A percentile compares a stretch with the other conserved stretches of the same genome.
Conservation (phyloP, 371 early-diverging fungal genomes). For the Mortierella sp. region DNA sequence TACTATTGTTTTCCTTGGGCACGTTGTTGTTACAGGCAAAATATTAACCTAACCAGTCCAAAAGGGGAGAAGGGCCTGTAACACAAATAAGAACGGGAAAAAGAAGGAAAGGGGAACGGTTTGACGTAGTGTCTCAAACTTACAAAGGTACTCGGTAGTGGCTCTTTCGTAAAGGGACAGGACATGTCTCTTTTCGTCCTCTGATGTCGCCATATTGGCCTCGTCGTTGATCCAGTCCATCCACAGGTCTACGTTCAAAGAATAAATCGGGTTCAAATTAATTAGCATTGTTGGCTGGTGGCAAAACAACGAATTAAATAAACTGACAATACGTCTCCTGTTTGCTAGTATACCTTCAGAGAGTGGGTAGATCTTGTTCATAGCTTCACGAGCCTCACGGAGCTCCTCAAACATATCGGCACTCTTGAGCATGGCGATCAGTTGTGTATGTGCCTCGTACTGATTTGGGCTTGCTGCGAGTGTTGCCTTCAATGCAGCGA, state of each 20-base stretch:
- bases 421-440: constrained; percentile 41
- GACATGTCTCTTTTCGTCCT: constrained; percentile 42
- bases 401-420: constrained; percentile 45
- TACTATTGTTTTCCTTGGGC: not conserved
- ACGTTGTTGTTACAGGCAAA: not conserved
- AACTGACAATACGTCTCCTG: not conserved
- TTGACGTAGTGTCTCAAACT: not conserved
- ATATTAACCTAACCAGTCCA: not conserved
- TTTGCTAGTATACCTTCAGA: constrained; percentile 30
- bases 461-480: constrained; percentile 33
- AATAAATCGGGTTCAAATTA: not conserved
- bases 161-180: constrained; percentile 41
- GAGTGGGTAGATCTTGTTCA: constrained; percentile 40
- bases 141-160: constrained; percentile 50
- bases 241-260: constrained; percentile 40
- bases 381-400: constrained; percentile 33
- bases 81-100: not conserved
- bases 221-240: constrained; percentile 53
- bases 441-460: constrained; percentile 42
- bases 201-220: constrained; percentile 41
- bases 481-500: constrained; percentile 22
- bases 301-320: not conserved
- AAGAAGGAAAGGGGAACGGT: not conserved
- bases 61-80: not conserved
- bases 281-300: not conserved